These are phyloP conservation scores for Endogone sp. DNA, from an alignment of 192 early-diverging fungal species.

Conservation along the genomic window DNA sequence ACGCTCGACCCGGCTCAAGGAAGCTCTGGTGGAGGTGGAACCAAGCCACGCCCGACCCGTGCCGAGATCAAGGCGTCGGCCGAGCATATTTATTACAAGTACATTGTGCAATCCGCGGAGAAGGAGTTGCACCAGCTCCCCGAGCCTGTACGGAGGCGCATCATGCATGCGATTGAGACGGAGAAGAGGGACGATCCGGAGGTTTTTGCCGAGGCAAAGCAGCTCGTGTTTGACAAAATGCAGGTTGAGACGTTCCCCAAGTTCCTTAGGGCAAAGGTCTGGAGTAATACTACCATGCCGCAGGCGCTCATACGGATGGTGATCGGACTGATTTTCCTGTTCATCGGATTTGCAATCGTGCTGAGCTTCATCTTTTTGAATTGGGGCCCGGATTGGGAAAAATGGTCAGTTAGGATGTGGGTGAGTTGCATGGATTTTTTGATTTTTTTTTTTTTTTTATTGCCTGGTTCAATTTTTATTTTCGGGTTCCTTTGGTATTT, in stretches of 20 bases:
- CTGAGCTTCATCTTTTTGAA: constrained; percentile 52
- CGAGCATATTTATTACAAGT: constrained; percentile 52
- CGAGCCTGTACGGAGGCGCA: constrained; percentile 19
- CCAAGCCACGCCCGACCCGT: constrained; percentile 29
- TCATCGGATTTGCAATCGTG: constrained; percentile 46
- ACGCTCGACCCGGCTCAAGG: background rate
- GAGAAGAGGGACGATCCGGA: constrained; percentile 36
- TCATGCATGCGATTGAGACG: constrained; percentile 20
- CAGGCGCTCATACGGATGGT: constrained; percentile 42
- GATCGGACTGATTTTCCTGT: constrained; percentile 42
- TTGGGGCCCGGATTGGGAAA: constrained; percentile 7
- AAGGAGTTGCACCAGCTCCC: constrained; percentile 43
- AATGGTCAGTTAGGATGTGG: constrained; percentile 44
- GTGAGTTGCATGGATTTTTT: constrained; percentile 18
- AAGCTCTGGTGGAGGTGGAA: too few relatives aligned
- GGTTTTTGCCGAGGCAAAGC: constrained; percentile 54
- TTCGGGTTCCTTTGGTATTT: too few relatives aligned
- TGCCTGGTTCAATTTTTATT: too few relatives aligned
- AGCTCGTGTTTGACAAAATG: constrained; percentile 49
- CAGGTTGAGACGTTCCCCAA: constrained; percentile 47
- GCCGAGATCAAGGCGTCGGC: constrained; percentile 45
- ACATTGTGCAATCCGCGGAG: constrained; percentile 45
- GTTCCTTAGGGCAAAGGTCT: constrained; percentile 49
- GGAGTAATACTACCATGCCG: constrained; percentile 47
- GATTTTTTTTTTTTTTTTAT: background rate